phyloP scores from a whole-genome alignment of 768 basidiomycete species.

The Suillus tomentosus region DNA sequence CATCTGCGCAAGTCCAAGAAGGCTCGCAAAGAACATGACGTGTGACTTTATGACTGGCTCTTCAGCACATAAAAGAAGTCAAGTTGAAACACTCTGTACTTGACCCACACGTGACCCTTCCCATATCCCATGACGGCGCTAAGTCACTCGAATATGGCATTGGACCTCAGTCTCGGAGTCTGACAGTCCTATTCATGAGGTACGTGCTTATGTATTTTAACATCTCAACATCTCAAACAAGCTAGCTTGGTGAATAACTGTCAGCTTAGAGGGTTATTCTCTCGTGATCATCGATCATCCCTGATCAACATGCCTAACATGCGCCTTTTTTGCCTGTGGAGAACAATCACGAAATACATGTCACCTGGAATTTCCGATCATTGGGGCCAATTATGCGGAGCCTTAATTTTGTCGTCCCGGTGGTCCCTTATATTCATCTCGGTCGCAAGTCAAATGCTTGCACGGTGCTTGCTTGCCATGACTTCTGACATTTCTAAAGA shows the following conservation, averaged over 20 bases:
- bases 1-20: not conserved
- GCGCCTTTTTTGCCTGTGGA: slow-evolving; percentile 9
- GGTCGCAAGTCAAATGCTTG: not conserved
- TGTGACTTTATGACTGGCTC: not conserved
- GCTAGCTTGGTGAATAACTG: not conserved
- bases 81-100: not conserved
- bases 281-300: not conserved
- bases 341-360: not conserved
- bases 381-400: not conserved
- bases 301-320: not conserved
- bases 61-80: not conserved
- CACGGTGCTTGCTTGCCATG: not conserved
- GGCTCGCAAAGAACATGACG: not conserved
- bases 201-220: not conserved
- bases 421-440: not conserved
- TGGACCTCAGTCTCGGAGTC: not conserved
- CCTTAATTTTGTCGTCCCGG: not conserved
- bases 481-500: not conserved
- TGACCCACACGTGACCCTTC: not conserved
- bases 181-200: not conserved
- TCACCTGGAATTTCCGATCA: slow-evolving; percentile 1
- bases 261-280: not conserved
- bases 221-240: too few species aligned
- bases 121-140: not conserved
- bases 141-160: not conserved